Base-by-base conservation (phyloP, 2,329 filamentous ascomycete species). In the Zasmidium angulare region DNA sequence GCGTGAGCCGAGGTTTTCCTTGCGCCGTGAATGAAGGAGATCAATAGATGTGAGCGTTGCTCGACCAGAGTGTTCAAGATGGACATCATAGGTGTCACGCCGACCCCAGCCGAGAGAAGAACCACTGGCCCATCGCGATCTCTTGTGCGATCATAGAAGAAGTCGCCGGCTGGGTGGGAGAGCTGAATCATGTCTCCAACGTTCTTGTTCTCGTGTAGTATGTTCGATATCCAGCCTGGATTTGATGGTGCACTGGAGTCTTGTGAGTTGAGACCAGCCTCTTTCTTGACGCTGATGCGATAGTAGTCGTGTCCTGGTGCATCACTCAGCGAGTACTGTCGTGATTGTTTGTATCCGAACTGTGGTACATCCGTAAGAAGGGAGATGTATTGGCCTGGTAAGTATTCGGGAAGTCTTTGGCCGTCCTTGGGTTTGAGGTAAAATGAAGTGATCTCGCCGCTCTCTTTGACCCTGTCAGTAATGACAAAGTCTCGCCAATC, bases 321-420 rank as follows among this genome's bases (percentile, higher is more conserved):
- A 63, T 90, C 87, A 68, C 84, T 88, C 61, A 92, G 80, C 23
- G 87, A 89, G 75, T 91, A 92, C 73, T 91, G 89, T 29, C 89
- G 80, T 19, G 85, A 81, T 73, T 92, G 89, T 64, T 80, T 75
- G 70, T 85, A 80, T n/a, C 83, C 82, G 21, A 89, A 79, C 50
- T 78, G 76, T 1, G 84, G 82, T 0, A 89, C 81, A 52, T 81
- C 77, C 7, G 87, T 72, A 52, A 82, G 82, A 50, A 91, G 75
- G 0, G 86, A 88, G 61, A 90, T 81, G 70, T 91, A 92, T 74
- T 92, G 89, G 36, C 89, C 89, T 0, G 89, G 88, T 58, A 82
- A 78, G 78, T 84, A 92, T 0, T 69, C 48, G 0, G 88, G 88
- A 46, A 92, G 77, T n/a, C 78, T 77, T 63, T 81, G 74, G 40